Base-by-base conservation (phyloP, 768 basidiomycete species). In the Russula vinacea region DNA sequence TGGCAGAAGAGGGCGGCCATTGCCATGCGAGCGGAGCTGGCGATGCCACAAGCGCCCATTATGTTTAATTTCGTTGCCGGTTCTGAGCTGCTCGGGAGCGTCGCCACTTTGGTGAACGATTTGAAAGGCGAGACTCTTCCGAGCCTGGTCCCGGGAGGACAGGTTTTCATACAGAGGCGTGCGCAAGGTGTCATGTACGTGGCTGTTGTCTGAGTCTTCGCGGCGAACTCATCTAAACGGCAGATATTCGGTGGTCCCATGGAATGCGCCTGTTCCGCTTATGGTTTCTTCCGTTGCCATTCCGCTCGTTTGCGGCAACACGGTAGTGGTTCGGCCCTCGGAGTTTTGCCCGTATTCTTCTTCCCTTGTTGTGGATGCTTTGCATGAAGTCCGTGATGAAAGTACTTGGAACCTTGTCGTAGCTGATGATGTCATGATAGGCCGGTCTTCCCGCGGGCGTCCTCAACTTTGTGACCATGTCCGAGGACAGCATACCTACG, bases 381-480 rank as follows among this genome's bases (percentile, higher is more conserved):
- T 85, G 24, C 74, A 80, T 16, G 81, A 84, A 66, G 76, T 74
- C 11, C 33, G 62, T 47, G 47, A 6, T 9, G 10, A 5, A 51
- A 3, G n/a, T 14, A 26, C 14, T 19, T 13, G 29, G 22, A n/a
- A 19, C 14, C 5, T 59, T 16, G n/a, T 26, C 22, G 11, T 40
- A 5, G 35, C 44, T 60, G 19, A 45, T 32, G 16, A 29, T n/a
- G n/a, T 2, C 8, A 10, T 11, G n/a, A n/a, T 26, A 80, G 71
- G 86, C 86, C 0, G 86, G 87, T 1, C 71, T 89, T 1, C 87
- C 87, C 5, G 71, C 74, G 17, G 85, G 85, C 7, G 85, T 84
- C 8, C 68, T 88, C 7, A 85, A 87, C 67, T 80, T 79, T 68
- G 68, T 87, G 17, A 78, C 81, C 7, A 78, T 80, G 65, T 78